Evolutionary conservation across 352 stramenopile species (phyloP).

Genomic region (Phytophthora macrochlamydospora): DNA sequence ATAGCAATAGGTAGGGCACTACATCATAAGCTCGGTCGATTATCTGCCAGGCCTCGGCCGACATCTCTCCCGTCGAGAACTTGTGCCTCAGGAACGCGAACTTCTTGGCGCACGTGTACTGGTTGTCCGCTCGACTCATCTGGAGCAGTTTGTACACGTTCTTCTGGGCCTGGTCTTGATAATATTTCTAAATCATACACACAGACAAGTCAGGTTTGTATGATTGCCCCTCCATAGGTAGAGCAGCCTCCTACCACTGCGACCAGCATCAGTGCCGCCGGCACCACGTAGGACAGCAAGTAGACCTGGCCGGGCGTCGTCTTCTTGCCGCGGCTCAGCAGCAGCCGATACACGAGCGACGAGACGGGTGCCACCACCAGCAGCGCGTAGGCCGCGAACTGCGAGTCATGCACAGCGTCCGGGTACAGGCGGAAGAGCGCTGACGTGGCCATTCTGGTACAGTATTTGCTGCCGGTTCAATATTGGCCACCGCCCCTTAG

Average conservation of each 20-base stretch:
- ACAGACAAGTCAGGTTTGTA: no score
- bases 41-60: conserved; percentile 45
- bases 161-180: conserved; percentile 20
- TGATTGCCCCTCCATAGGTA: not conserved
- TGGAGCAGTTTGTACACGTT: conserved; percentile 43
- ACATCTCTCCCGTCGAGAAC: conserved; percentile 56
- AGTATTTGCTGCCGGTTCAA: no score
- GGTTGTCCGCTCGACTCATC: conserved; percentile 57
- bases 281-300: conserved; percentile 47
- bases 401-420: conserved; percentile 52
- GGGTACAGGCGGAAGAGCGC: conserved; percentile 51
- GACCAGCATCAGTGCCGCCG: conserved; percentile 43
- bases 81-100: conserved; percentile 62
- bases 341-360: conserved; percentile 35
- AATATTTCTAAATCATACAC: conserved; percentile 19
- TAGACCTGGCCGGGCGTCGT: conserved; percentile 51
- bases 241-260: conserved; percentile 28
- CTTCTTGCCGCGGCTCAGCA: conserved; percentile 45
- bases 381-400: conserved; percentile 47
- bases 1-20: not conserved
- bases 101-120: conserved; percentile 66
- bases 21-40: conserved; percentile 76
- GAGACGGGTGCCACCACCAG: conserved; percentile 50
- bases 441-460: conserved; percentile 7
- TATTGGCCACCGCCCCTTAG: no score